Base-by-base conservation (phyloP, 2,329 filamentous ascomycete genomes). In the Mollisiaceae sp. region DNA sequence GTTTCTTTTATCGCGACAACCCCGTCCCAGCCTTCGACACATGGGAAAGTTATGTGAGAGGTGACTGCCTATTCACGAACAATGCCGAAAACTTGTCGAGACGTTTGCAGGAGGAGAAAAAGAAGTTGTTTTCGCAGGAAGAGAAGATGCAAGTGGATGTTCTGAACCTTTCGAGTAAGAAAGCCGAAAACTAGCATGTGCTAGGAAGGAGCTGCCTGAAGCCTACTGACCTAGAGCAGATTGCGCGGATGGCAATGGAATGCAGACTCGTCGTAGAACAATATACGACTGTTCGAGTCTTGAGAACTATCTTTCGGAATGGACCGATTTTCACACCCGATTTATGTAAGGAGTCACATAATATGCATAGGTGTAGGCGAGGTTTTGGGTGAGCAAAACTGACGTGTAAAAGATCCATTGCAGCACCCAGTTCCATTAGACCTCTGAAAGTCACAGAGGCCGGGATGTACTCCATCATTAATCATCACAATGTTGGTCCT, bases 401-500 rank as follows among this genome's bases (percentile, higher is more conserved):
- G 27, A 32, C 27, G 27, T 32, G 27, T 32, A 32, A 43, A 24
- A 64, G 62, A 27, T 64, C 62, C 9, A 60, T 64, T 39, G 64
- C 38, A 38, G 64, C 55, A 24, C 60, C 60, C 12, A 68, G 56
- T 43, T 65, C 63, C 6, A 68, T 68, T 38, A 43, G 58, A 39
- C 63, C 66, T 5, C 39, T 68, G 4, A 63, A 59, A 43, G 59
- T 68, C 35, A 61, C 63, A 27, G 47, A 65, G 5, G 8, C 24
- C 8, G 52, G 22, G 4, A 43, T 62, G 50, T 50, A 57, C 18
- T 61, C 39, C 8, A 39, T 68, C 12, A 56, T 68, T 14, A 41
- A 18, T 8, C 56, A 63, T n/a, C 57, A 68, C 41, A 43, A 57
- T 36, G 36, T 66, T 41, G 57, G 54, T n/a, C 47, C 60, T 1